These are phyloP conservation scores for Podaxis pistillaris DNA, from an alignment of 768 basidiomycete species.

Conservation along the genomic window DNA sequence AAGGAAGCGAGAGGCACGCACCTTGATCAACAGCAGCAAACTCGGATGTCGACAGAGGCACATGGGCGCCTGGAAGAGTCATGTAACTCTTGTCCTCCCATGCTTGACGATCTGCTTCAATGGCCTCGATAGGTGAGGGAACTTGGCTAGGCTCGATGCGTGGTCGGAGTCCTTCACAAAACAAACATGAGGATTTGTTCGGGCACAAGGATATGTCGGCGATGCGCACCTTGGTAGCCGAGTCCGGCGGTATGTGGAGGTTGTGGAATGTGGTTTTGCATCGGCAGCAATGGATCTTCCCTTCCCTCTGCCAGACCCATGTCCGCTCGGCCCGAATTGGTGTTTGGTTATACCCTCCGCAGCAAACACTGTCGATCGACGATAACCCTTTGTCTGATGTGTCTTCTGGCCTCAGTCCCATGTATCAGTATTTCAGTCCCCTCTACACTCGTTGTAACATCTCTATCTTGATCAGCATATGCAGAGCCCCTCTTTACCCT, in stretches of 20 bases:
- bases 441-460: too few species aligned
- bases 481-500: too few species aligned
- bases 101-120: constrained; percentile 74
- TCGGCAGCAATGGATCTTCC: constrained; percentile 2
- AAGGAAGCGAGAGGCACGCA: constrained; percentile 17
- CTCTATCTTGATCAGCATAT: too few species aligned
- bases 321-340: not conserved
- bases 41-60: constrained; percentile 85
- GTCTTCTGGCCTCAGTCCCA: too few species aligned
- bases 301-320: not conserved
- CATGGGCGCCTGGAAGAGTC: constrained; percentile 54
- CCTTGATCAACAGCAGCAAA: constrained; percentile 92
- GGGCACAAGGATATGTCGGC: not conserved
- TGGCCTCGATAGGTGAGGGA: constrained; percentile 83
- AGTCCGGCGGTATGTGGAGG: constrained; percentile 69
- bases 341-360: not conserved
- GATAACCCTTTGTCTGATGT: too few species aligned
- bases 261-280: constrained; percentile 54
- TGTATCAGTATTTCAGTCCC: too few species aligned
- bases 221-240: constrained; percentile 41
- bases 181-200: not conserved
- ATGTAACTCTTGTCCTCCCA: constrained; percentile 74
- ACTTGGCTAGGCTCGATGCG: constrained; percentile 87
- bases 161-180: constrained; percentile 61
- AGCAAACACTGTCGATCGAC: not conserved